phyloP scores from a whole-genome alignment of 306 rosid species.

The Mimosa pudica region DNA sequence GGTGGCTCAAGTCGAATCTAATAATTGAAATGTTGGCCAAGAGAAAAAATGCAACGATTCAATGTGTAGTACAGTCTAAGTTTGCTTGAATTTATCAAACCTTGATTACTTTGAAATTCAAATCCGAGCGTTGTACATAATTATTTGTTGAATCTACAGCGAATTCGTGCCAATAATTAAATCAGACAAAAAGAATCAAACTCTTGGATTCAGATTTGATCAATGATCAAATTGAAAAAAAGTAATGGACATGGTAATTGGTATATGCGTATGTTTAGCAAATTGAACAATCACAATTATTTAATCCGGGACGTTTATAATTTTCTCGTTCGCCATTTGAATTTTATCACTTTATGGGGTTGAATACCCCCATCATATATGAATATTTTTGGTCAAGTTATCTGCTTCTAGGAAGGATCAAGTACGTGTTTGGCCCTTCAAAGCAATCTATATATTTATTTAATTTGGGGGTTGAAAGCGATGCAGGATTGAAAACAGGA shows the following conservation, averaged over 20 bases:
- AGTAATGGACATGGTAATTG: background rate
- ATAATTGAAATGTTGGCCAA: background rate
- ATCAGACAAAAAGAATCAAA: background rate
- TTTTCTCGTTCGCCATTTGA: no score
- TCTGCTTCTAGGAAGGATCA: constrained; percentile 54
- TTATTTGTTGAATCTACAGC: background rate
- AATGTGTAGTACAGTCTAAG: constrained; percentile 1
- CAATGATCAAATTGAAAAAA: background rate
- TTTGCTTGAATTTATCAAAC: background rate
- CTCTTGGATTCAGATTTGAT: background rate
- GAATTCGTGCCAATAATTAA: background rate
- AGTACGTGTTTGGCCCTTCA: constrained; percentile 27
- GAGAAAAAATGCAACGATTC: background rate
- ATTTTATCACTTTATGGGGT: no score
- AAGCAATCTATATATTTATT: background rate
- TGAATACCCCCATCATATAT: no score
- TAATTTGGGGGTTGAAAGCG: background rate
- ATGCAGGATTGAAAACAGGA: constrained; percentile 19
- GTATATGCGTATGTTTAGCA: no score
- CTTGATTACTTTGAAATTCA: background rate
- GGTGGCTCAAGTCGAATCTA: background rate
- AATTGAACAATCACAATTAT: no score
- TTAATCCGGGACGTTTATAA: no score
- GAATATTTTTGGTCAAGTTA: constrained; percentile 31
- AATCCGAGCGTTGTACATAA: background rate